Evolutionary conservation across 805 yeast species (phyloP).

Genomic region (Candida suzukii): DNA sequence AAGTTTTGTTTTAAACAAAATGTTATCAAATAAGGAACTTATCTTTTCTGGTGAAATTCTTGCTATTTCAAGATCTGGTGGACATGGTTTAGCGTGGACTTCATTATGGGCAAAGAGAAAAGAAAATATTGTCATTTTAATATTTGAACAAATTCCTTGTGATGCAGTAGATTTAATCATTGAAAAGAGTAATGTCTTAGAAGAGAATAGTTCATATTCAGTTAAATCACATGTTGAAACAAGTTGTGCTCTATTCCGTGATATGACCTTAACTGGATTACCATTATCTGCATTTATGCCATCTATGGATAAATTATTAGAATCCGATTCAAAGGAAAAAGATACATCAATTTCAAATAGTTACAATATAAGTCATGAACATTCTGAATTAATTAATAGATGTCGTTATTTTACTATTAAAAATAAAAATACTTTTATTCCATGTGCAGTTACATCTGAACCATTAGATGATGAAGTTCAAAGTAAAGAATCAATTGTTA

Average conservation of each 20-base stretch:
- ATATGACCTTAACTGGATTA: conserved; percentile 10
- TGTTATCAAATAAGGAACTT: conserved; percentile 37
- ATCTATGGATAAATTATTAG: conserved; percentile 12
- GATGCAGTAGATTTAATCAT: conserved; percentile 55
- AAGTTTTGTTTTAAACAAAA: conserved; percentile 55
- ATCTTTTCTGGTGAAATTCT: conserved; percentile 80
- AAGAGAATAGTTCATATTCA: conserved; percentile 10
- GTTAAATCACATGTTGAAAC: conserved; percentile 18
- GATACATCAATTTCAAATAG: too few species aligned
- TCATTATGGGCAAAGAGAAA: conserved; percentile 85
- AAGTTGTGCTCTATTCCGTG: conserved; percentile 14
- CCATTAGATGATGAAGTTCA: conserved; percentile 41
- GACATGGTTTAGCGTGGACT: conserved; percentile 68
- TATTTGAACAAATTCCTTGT: conserved; percentile 79
- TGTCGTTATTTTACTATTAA: conserved; percentile 59
- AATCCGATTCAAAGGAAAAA: too few species aligned
- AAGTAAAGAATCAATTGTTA: conserved; percentile 25
- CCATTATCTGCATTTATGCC: conserved; percentile 15
- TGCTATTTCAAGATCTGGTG: conserved; percentile 67
- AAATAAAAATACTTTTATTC: conserved; percentile 40
- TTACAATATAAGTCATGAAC: conserved; percentile 21
- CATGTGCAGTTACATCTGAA: conserved; percentile 68
- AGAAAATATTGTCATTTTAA: conserved; percentile 66
- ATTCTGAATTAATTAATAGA: conserved; percentile 41
- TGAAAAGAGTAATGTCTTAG: conserved; percentile 25